A percentile compares a stretch with the other conserved stretches of the same genome.
Conservation (phyloP, 768 basidiomycete species). For the Tulasnella calospora region DNA sequence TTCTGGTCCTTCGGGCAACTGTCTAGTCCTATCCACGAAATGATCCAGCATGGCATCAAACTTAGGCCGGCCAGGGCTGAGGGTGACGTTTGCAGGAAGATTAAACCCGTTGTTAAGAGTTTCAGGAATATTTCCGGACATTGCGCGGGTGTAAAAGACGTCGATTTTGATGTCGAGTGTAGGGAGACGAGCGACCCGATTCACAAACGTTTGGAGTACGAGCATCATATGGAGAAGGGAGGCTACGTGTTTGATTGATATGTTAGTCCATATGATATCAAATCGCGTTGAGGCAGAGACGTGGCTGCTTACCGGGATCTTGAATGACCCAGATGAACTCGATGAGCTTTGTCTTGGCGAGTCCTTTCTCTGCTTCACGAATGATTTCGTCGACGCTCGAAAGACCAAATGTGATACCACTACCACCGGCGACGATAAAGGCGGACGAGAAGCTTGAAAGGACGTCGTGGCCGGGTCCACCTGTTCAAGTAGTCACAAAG, state of each 20-base stretch:
- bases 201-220: conserved; percentile 45
- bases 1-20: background rate
- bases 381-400: conserved; percentile 62
- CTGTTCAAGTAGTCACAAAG: conserved; percentile 33
- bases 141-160: conserved; percentile 55
- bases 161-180: conserved; percentile 47
- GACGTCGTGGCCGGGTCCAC: conserved; percentile 57
- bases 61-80: conserved; percentile 16
- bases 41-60: conserved; percentile 12
- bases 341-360: conserved; percentile 52
- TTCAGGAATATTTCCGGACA: background rate
- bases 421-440: conserved; percentile 68
- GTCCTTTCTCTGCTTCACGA: conserved; percentile 41
- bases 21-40: background rate
- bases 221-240: conserved; percentile 48
- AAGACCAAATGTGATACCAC: conserved; percentile 69
- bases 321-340: conserved; percentile 65
- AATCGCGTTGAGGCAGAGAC: conserved; percentile 14
- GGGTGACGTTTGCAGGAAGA: conserved; percentile 2
- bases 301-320: conserved; percentile 43
- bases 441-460: conserved; percentile 62
- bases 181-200: conserved; percentile 31
- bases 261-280: conserved; percentile 26
- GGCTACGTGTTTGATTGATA: conserved; percentile 35
- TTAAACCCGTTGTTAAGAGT: background rate